Base-by-base conservation (phyloP, 2,329 filamentous ascomycete genomes). In the Pseudocercospora fuligena region DNA sequence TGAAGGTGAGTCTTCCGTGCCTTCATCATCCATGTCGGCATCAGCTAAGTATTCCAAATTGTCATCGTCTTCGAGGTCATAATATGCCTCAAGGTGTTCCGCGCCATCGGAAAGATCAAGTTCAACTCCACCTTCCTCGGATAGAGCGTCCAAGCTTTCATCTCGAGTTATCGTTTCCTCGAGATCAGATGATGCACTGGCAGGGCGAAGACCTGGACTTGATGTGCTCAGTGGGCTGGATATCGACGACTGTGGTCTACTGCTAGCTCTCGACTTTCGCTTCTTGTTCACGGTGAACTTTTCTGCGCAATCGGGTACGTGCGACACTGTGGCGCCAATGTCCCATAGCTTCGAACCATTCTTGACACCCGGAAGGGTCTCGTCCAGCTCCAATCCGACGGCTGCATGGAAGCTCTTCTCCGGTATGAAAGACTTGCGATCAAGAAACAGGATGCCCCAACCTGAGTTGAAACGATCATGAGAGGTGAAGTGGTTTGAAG, bases 401-500 rank as follows among this genome's bases (percentile, higher is more conserved):
- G 74, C 75, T 16, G 67, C 65, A 14, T 68, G 53, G 23, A 73
- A 54, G 40, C 33, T 67, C 16, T 64, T 60, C 43, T 69, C 74
- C 31, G 67, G 60, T 3, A 73, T 64, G 63, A 81, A 81, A 5
- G 76, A 76, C 46, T 76, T 71, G 4, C 67, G 70, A 64, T 81
- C 79, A 8, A 80, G 74, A 64, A 80, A 80, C 64, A 77, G 75
- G 29, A 80, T 74, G 8, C 67, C 68, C 79, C 79, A 81, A 5
- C 78, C 76, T 12, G 74, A 74, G 66, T 78, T 77, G 36, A 72
- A 67, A 25, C 66, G 66, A 66, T 78, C 77, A 59, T 70, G 66
- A 5, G 59, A 61, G 11, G 56, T 40, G 36, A 65, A 49, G 56
- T 68, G 58, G 49, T 27, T 63, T 1, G 59, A 47, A 11, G 65